These are phyloP conservation scores for Capsicum rhomboideum DNA, from an alignment of 257 asterid species.

Conservation along the genomic window DNA sequence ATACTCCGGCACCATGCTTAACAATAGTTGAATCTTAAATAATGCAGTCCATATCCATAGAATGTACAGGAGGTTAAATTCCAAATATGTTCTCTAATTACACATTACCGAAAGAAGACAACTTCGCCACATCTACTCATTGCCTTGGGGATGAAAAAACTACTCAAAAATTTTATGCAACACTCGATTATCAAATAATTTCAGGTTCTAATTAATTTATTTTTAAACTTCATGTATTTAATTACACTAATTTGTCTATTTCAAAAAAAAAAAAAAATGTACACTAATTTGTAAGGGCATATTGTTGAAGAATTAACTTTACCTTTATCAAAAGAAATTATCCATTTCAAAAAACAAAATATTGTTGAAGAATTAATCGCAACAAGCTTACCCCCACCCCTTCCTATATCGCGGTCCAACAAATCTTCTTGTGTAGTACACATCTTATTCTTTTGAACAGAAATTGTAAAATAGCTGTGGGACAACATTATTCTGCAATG, in stretches of 20 bases:
- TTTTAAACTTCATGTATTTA: not conserved
- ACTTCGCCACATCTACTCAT: not conserved
- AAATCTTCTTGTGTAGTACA: not conserved
- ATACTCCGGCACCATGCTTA: not conserved
- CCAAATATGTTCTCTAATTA: not conserved
- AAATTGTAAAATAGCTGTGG: not conserved
- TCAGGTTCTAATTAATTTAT: not conserved
- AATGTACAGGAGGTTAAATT: not conserved
- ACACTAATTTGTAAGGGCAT: not conserved
- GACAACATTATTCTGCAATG: conserved; percentile 5
- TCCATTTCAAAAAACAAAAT: not conserved
- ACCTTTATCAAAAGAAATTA: too few relatives aligned
- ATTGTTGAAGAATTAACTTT: not conserved
- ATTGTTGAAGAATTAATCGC: not conserved
- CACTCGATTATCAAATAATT: not conserved
- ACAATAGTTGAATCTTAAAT: not conserved
- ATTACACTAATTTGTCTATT: not conserved
- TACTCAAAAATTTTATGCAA: not conserved
- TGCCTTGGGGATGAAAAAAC: not conserved
- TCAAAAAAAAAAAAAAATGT: not conserved
- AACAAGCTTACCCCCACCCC: not conserved
- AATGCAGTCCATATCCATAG: not conserved
- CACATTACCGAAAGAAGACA: not conserved
- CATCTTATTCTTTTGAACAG: not conserved
- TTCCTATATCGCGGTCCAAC: not conserved